Percentiles rank a stretch among this genome's conserved stretches.
phyloP scores from a whole-genome alignment of 2,329 filamentous ascomycete genomes.

The Ophiostoma sp. region DNA sequence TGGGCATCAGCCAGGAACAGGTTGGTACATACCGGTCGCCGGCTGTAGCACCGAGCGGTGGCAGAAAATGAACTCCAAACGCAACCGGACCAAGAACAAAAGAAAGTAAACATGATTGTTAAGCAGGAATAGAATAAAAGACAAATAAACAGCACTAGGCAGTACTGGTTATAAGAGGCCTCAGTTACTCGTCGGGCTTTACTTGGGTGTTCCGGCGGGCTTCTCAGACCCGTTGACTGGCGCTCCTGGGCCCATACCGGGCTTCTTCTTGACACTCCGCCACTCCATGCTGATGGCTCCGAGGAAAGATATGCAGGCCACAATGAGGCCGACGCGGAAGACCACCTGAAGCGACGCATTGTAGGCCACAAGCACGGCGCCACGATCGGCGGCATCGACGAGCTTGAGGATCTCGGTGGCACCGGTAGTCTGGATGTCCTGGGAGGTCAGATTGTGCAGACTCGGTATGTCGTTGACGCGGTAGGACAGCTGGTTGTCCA shows the following conservation, averaged over 20 bases:
- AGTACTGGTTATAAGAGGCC: too few species aligned
- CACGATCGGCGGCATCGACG: neutral
- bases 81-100: neutral
- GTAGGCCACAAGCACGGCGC: slow-evolving; percentile 40
- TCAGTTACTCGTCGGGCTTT: neutral
- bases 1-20: too few species aligned
- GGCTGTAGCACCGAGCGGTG: too few species aligned
- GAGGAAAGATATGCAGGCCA: slow-evolving; percentile 44
- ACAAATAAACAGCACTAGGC: too few species aligned
- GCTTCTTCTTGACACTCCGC: slow-evolving; percentile 33
- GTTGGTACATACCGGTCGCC: neutral
- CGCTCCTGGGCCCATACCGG: neutral
- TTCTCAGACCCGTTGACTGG: slow-evolving; percentile 1
- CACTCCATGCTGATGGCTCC: slow-evolving; percentile 52
- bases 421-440: slow-evolving; percentile 17
- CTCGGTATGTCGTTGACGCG: slow-evolving; percentile 13
- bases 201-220: neutral
- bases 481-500: slow-evolving; percentile 22
- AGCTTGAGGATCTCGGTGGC: slow-evolving; percentile 18
- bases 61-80: neutral
- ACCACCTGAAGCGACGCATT: slow-evolving; percentile 49
- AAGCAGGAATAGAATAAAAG: neutral
- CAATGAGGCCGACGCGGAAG: slow-evolving; percentile 50
- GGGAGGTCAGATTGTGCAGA: neutral
- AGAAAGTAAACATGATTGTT: neutral